Conservation (phyloP, 2,329 filamentous ascomycete genomes). For the Plectosphaerella plurivora region DNA sequence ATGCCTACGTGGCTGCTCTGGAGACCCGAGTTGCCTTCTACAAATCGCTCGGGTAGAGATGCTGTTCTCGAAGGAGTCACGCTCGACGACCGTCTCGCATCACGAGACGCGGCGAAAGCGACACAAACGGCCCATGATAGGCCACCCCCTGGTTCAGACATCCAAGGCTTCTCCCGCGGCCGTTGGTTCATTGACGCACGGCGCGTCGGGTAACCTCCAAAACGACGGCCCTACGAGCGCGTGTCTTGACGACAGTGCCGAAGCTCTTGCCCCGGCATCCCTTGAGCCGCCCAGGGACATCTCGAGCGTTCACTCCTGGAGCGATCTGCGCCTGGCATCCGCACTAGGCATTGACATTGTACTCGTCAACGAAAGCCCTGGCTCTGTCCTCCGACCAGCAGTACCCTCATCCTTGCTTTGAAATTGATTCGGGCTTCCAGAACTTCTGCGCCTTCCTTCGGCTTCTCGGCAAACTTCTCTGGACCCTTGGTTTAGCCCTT, state of each 20-base stretch:
- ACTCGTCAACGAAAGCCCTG: conserved; percentile 4
- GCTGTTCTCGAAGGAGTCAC: conserved; percentile 23
- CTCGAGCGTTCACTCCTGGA: background rate
- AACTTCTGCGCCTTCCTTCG: too few relatives aligned
- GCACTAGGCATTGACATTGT: background rate
- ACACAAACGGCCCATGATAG: background rate
- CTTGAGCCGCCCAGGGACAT: background rate
- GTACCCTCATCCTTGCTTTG: conserved; percentile 12
- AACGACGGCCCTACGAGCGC: conserved; percentile 20
- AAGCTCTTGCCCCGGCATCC: background rate
- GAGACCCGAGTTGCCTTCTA: conserved; percentile 20
- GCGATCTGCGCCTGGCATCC: background rate
- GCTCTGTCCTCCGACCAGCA: conserved; percentile 22
- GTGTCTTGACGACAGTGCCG: conserved; percentile 10
- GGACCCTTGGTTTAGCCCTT: too few relatives aligned
- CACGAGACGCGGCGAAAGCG: background rate
- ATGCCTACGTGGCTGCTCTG: conserved; percentile 19
- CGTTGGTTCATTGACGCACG: background rate
- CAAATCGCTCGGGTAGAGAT: conserved; percentile 18
- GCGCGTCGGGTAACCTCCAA: conserved; percentile 5
- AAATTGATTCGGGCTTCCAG: too few relatives aligned
- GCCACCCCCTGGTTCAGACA: background rate
- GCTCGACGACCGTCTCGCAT: conserved; percentile 19
- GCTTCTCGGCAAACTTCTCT: too few relatives aligned
- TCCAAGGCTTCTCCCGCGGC: background rate